Evolutionary conservation across 495 filamentous ascomycete species (phyloP).

Genomic region (Tuber indicum): DNA sequence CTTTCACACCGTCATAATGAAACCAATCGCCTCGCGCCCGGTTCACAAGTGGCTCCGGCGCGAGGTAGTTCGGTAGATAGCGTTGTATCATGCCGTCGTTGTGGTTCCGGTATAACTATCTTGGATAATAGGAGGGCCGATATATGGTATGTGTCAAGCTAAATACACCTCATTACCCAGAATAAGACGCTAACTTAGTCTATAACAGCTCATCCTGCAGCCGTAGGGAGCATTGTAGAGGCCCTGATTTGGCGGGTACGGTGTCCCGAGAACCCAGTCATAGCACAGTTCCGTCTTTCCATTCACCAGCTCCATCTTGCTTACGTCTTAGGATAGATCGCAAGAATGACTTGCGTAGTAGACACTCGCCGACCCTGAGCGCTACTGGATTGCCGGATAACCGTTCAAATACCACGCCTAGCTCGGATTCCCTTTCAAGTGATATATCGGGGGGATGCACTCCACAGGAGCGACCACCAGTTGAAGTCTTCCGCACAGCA

Average conservation of each 20-base stretch:
- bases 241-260: not conserved
- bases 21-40: not conserved
- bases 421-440: not conserved
- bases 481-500: not conserved
- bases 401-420: not conserved
- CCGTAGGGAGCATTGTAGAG: not conserved
- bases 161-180: not conserved
- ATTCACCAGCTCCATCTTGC: not conserved
- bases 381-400: not conserved
- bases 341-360: not conserved
- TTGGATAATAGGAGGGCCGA: not conserved
- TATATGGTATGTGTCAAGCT: not conserved
- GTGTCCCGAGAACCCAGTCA: not conserved
- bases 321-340: not conserved
- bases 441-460: not conserved
- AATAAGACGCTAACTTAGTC: not conserved
- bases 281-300: not conserved
- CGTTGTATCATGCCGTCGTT: not conserved
- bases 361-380: not conserved
- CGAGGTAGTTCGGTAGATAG: not conserved
- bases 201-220: not conserved
- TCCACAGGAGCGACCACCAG: not conserved
- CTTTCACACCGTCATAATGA: not conserved
- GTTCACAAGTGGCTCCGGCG: not conserved
- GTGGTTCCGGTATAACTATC: not conserved